Percentiles rank a stretch among this genome's conserved stretches.
These are phyloP conservation scores for Solanum appendiculatum DNA, from an alignment of 257 asterid species.

Conservation along the genomic window DNA sequence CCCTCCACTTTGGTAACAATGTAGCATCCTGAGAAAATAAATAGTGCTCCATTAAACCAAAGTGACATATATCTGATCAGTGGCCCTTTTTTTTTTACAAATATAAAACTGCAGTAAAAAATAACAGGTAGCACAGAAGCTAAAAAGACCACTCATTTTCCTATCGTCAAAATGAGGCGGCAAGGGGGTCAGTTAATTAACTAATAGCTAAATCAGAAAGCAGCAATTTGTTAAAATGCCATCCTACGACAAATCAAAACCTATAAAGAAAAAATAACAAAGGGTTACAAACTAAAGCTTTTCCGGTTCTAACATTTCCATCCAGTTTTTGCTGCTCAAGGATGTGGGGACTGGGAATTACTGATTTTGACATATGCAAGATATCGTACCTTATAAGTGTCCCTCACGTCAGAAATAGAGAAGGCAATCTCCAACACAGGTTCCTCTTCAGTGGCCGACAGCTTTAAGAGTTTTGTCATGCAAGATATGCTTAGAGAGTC, in stretches of 20 bases:
- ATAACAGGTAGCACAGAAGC: neutral
- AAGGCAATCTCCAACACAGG: constrained; percentile 36
- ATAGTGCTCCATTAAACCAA: neutral
- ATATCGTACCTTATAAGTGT: constrained; percentile 52
- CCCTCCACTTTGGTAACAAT: constrained; percentile 79
- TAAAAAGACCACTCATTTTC: neutral
- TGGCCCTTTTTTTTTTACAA: neutral
- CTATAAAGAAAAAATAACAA: neutral
- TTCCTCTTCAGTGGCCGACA: constrained; percentile 34
- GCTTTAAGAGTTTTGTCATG: constrained; percentile 19
- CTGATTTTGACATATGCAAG: neutral
- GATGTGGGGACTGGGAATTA: neutral
- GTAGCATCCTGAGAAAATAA: constrained; percentile 53
- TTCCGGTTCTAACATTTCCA: neutral
- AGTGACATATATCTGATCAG: neutral
- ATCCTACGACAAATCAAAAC: neutral
- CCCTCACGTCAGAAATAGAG: constrained; percentile 53
- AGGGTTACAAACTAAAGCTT: neutral
- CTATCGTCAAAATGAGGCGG: neutral
- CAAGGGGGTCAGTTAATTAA: neutral
- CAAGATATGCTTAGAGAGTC: neutral
- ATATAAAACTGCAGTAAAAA: neutral
- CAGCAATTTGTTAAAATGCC: neutral
- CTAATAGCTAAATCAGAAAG: neutral
- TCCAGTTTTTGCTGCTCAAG: neutral